Evolutionary conservation across 2,329 filamentous ascomycete genomes (phyloP), one percentile per base, ranked within the genome.

Genomic region (Domatiomyces globalis): DNA sequence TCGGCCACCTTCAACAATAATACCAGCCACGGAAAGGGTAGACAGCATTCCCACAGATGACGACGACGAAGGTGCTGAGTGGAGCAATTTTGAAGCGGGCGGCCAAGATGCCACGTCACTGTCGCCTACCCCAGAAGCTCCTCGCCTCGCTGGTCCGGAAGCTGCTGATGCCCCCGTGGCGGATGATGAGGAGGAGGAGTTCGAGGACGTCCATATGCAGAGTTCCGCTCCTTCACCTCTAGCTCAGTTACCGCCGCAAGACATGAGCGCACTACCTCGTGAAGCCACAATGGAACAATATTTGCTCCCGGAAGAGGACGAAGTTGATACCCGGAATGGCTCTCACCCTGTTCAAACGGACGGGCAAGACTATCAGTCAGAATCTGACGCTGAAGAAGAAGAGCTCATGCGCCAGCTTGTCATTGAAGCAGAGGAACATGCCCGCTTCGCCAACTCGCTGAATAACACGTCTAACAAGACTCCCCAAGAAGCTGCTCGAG

Each of bases 401-500:
- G 88, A 95, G 60, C 75, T 98, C 5, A 77, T 96, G 51, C 80
- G 79, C 5, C 87, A 90, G 59, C 80, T 98, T 60, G 89, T 87
- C 0, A 80, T 84, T 22, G 94, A 98, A 73, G 87, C 85, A 1
- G 87, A 95, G 68, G 92, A 95, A 61, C 90, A 98, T 63, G 88
- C 86, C 3, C 82, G 90, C 5, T 98, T 98, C 63, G 87, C 89
- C 1, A 89, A 85, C 57, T 81, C 85, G 46, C 75, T 98, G 9
- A 95, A 94, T 66, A 58, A 60, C 49, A 85, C 62, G 84, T 12
- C 20, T n/a, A 85, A 84, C 57, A 54, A 39, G 27, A 76, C 83
- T 0, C 75, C 80, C 17, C 71, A 73, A 3, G 79, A 89, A 59
- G 87, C 84, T 59, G 79, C 80, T 29, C 78, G 83, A 45, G 82